Evolutionary conservation across 2,329 filamentous ascomycete species (phyloP).

Genomic region (Apiospora koreana): DNA sequence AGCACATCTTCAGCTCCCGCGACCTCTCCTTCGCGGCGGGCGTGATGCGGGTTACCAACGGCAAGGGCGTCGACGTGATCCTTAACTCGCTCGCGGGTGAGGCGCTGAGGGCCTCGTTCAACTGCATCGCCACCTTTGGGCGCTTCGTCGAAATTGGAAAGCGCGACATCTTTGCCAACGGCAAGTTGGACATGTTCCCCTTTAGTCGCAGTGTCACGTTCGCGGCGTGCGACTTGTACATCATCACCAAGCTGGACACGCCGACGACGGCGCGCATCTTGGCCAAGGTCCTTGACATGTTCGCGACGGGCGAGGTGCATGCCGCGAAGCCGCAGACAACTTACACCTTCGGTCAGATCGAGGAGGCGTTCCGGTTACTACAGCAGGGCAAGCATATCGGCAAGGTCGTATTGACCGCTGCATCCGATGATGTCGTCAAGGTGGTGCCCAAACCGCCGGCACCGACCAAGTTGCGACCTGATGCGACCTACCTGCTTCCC

Average conservation of each 20-base stretch:
- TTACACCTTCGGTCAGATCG: conserved; percentile 18
- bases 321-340: conserved; percentile 10
- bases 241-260: conserved; percentile 12
- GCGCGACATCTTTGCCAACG: conserved; percentile 17
- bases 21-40: conserved; percentile 16
- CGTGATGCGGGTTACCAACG: conserved; percentile 14
- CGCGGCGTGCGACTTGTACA: conserved; percentile 14
- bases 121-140: conserved; percentile 16
- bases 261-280: conserved; percentile 15
- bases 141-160: conserved; percentile 17
- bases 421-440: conserved; percentile 13
- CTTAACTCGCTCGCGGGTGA: conserved; percentile 16
- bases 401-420: conserved; percentile 36
- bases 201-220: conserved; percentile 15
- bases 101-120: conserved; percentile 13
- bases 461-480: conserved; percentile 9
- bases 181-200: conserved; percentile 16
- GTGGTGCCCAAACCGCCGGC: background rate
- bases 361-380: conserved; percentile 37
- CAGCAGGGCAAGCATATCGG: conserved; percentile 40
- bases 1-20: conserved; percentile 18
- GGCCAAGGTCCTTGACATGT: conserved; percentile 12
- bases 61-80: conserved; percentile 12
- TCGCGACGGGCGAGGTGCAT: conserved; percentile 11
- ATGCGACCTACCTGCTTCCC: conserved; percentile 17